Conservation (phyloP, 768 basidiomycete species). For the Lanmaoa rubissima region DNA sequence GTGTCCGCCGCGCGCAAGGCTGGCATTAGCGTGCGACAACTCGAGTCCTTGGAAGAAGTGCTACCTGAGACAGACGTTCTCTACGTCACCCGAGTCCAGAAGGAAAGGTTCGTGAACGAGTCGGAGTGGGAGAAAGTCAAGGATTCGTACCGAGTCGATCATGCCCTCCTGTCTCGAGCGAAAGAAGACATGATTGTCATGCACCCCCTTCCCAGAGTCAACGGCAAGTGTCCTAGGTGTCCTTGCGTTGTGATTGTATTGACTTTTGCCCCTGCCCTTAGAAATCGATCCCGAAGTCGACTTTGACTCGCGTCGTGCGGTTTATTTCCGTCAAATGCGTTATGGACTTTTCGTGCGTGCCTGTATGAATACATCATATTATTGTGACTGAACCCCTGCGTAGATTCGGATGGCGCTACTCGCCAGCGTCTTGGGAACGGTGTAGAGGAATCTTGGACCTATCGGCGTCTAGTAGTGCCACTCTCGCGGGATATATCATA, state of each 20-base stretch:
- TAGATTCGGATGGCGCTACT: conserved; percentile 83
- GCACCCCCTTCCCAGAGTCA: conserved; percentile 96
- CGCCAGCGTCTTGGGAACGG: conserved; percentile 54
- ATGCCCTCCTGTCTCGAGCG: conserved; percentile 87
- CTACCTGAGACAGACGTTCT: conserved; percentile 92
- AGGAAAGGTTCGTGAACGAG: conserved; percentile 83
- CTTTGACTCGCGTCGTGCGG: conserved; percentile 89
- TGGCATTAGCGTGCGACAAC: conserved; percentile 73
- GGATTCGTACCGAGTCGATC: conserved; percentile 90
- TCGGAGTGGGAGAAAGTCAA: conserved; percentile 89
- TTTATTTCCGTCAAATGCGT: conserved; percentile 98
- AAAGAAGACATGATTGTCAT: conserved; percentile 99
- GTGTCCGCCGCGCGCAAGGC: conserved; percentile 82
- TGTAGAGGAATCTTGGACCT: conserved; percentile 3
- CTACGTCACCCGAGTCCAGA: conserved; percentile 95
- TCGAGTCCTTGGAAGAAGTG: conserved; percentile 89
- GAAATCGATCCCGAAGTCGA: conserved; percentile 99
- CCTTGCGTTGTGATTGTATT: conserved; percentile 2
- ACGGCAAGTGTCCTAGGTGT: conserved; percentile 49
- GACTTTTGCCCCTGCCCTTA: conserved; percentile 29
- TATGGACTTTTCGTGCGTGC: conserved; percentile 91
- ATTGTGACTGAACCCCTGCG: neutral
- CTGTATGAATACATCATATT: neutral
- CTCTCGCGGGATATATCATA: neutral
- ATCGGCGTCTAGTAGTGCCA: neutral